These are phyloP conservation scores for Phyllosticta paracitricarpa DNA, from an alignment of 2,329 filamentous ascomycete genomes.

Conservation along the genomic window DNA sequence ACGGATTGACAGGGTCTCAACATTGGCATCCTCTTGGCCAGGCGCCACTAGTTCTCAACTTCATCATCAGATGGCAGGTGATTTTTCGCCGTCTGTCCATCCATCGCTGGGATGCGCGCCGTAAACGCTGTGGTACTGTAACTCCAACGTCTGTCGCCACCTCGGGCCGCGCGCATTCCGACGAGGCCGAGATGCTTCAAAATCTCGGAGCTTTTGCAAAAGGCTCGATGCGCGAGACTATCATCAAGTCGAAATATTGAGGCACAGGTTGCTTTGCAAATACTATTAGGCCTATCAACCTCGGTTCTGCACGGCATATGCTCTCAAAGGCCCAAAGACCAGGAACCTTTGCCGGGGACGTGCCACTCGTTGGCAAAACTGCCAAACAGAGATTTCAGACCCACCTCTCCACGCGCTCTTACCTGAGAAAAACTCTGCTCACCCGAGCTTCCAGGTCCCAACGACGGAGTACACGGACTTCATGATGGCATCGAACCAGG, in stretches of 20 bases:
- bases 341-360: constrained; percentile 1
- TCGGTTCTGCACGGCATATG: neutral
- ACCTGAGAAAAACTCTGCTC: constrained; percentile 9
- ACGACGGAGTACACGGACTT: constrained; percentile 6
- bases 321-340: neutral
- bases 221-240: constrained; percentile 2
- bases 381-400: constrained; percentile 3
- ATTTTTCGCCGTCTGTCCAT: neutral
- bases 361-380: neutral
- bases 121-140: neutral
- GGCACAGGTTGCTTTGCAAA: neutral
- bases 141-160: neutral
- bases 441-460: neutral
- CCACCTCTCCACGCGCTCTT: constrained; percentile 1
- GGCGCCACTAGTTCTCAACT: neutral
- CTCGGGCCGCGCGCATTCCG: constrained; percentile 5
- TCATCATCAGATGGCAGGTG: neutral
- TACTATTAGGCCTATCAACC: neutral
- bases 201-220: neutral
- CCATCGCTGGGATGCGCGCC: neutral
- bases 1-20: neutral
- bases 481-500: neutral
- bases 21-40: neutral
- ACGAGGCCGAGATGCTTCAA: neutral
- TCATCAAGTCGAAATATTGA: neutral